Evolutionary conservation across 1,284 basidiomycete species (phyloP).

Genomic region (Pholiota adiposa): DNA sequence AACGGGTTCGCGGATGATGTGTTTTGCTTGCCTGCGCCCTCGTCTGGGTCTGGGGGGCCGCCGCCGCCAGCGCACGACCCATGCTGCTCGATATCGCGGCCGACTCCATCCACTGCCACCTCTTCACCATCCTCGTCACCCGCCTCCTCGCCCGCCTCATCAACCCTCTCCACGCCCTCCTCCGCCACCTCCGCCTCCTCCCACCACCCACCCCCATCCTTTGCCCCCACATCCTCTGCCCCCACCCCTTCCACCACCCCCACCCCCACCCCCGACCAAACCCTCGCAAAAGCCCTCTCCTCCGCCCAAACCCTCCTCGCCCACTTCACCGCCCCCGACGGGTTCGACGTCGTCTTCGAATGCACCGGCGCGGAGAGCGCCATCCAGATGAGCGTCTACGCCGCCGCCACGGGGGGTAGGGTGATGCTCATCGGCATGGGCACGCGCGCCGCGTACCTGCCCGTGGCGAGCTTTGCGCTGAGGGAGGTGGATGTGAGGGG

Average conservation of each 20-base stretch:
- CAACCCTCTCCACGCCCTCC: background rate
- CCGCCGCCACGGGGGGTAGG: slow-evolving; percentile 83
- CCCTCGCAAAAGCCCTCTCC: slow-evolving; percentile 64
- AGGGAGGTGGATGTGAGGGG: slow-evolving; percentile 95
- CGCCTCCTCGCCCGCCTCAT: background rate
- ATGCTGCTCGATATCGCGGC: slow-evolving; percentile 13
- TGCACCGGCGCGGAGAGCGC: slow-evolving; percentile 93
- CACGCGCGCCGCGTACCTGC: slow-evolving; percentile 79
- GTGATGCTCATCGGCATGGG: slow-evolving; percentile 97
- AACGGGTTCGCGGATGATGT: slow-evolving; percentile 81
- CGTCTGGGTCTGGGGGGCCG: too few relatives aligned
- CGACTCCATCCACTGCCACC: slow-evolving; percentile 19
- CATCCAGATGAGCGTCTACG: slow-evolving; percentile 87
- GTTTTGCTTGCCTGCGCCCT: slow-evolving; percentile 61
- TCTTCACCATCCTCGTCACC: background rate
- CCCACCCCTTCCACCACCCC: background rate
- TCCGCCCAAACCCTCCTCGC: slow-evolving; percentile 56
- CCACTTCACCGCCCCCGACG: slow-evolving; percentile 67
- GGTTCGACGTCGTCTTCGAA: slow-evolving; percentile 93
- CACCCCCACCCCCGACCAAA: slow-evolving; percentile 48
- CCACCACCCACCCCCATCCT: background rate
- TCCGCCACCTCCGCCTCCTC: background rate
- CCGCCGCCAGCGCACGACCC: slow-evolving; percentile 14
- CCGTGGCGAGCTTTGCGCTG: slow-evolving; percentile 81
- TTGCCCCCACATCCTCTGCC: background rate